These are phyloP conservation scores for Cystobasidium onofrii DNA, from an alignment of 768 basidiomycete species.

Conservation along the genomic window DNA sequence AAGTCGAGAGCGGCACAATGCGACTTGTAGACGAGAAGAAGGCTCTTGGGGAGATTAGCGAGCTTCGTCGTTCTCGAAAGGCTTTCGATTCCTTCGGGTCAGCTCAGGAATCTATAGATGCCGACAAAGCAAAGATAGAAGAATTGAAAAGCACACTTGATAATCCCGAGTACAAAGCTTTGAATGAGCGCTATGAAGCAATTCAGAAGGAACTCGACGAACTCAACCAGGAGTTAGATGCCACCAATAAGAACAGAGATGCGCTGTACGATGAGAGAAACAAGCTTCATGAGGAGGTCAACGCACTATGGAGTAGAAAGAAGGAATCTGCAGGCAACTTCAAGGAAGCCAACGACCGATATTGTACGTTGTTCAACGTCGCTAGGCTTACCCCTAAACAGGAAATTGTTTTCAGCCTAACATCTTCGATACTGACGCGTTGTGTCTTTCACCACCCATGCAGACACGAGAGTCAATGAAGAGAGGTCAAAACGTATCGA, in stretches of 20 bases:
- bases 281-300: slow-evolving; percentile 58
- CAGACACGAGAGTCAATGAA: slow-evolving; percentile 66
- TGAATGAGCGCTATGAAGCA: slow-evolving; percentile 68
- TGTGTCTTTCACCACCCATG: neutral
- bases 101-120: slow-evolving; percentile 71
- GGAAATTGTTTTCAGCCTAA: too few relatives aligned
- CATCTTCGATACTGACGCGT: neutral
- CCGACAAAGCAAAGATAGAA: slow-evolving; percentile 63
- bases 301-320: slow-evolving; percentile 64
- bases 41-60: slow-evolving; percentile 76
- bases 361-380: slow-evolving; percentile 50
- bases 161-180: slow-evolving; percentile 76
- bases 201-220: slow-evolving; percentile 78
- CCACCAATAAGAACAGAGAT: slow-evolving; percentile 66
- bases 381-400: too few relatives aligned
- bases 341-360: slow-evolving; percentile 74
- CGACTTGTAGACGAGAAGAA: slow-evolving; percentile 94
- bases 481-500: slow-evolving; percentile 76
- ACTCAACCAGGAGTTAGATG: slow-evolving; percentile 77
- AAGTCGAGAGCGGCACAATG: slow-evolving; percentile 83
- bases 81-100: slow-evolving; percentile 71
- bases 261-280: slow-evolving; percentile 85
- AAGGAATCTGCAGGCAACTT: slow-evolving; percentile 62
- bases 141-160: slow-evolving; percentile 74
- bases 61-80: slow-evolving; percentile 49